These are phyloP conservation scores for Cephaloascus albidus DNA, from an alignment of 805 yeast species.

Conservation along the genomic window DNA sequence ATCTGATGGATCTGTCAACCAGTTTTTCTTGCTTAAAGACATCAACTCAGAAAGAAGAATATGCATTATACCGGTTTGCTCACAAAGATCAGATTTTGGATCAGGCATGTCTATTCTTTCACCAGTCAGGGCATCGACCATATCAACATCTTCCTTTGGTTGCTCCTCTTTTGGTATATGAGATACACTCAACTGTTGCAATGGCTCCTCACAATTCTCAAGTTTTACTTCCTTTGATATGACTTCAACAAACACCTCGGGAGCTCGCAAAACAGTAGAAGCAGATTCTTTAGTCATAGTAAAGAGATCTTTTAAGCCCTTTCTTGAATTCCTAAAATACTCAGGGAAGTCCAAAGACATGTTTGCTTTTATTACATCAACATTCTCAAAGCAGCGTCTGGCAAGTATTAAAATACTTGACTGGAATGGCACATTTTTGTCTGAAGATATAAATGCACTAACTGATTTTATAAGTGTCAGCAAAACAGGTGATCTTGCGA, in stretches of 20 bases:
- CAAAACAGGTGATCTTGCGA: constrained; percentile 40
- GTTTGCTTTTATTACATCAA: constrained; percentile 33
- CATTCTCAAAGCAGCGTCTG: constrained; percentile 64
- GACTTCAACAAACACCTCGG: constrained; percentile 36
- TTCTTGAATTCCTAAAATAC: constrained; percentile 21
- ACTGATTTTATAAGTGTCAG: constrained; percentile 36
- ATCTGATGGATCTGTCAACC: constrained; percentile 17
- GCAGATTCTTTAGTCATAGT: constrained; percentile 40
- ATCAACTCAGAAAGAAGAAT: constrained; percentile 58
- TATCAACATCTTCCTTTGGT: constrained; percentile 10
- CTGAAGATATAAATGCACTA: constrained; percentile 20
- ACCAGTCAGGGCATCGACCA: constrained; percentile 9
- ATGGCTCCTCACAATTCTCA: constrained; percentile 31
- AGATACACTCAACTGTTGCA: constrained; percentile 12
- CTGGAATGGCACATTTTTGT: constrained; percentile 27
- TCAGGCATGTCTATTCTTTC: constrained; percentile 4
- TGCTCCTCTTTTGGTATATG: constrained; percentile 13
- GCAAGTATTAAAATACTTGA: constrained; percentile 42
- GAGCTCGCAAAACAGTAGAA: constrained; percentile 37
- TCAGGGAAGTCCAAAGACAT: constrained; percentile 43
- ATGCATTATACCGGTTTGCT: constrained; percentile 50
- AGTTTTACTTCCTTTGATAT: constrained; percentile 32
- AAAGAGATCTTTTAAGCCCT: constrained; percentile 32
- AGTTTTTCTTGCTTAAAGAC: constrained; percentile 28
- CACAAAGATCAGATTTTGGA: not conserved